These are phyloP conservation scores for Diplodia seriata DNA, from an alignment of 2,329 filamentous ascomycete species.

Conservation along the genomic window DNA sequence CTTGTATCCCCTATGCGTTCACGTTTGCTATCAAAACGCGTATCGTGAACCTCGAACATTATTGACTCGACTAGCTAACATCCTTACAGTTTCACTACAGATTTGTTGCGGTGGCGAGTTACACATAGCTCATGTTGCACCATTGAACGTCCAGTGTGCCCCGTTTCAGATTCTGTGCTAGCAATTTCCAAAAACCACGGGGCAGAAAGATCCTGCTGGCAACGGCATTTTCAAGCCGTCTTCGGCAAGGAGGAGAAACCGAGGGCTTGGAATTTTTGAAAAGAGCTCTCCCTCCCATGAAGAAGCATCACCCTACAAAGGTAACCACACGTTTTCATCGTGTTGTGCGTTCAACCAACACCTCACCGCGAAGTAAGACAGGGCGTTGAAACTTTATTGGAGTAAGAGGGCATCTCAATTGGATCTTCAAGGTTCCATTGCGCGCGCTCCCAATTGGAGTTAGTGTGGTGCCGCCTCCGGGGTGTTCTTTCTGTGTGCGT, in stretches of 20 bases:
- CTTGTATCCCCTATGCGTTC: too few species aligned
- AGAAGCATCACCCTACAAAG: neutral
- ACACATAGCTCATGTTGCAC: neutral
- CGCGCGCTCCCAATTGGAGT: neutral
- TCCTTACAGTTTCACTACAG: neutral
- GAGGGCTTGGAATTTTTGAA: neutral
- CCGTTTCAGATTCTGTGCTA: neutral
- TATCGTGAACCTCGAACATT: too few species aligned
- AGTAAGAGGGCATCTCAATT: neutral
- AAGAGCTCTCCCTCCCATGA: neutral
- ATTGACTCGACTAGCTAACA: too few species aligned
- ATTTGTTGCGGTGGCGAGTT: neutral
- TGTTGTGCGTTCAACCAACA: neutral
- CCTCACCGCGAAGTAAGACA: neutral
- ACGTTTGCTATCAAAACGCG: too few species aligned
- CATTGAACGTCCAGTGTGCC: neutral
- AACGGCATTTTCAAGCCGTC: neutral
- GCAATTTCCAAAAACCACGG: neutral
- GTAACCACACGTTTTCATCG: neutral
- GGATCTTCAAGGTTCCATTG: neutral
- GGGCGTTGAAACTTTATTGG: neutral
- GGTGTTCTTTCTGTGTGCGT: neutral
- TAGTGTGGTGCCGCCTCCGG: neutral
- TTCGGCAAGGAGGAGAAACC: neutral
- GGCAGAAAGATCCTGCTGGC: neutral